A percentile compares a stretch with the other conserved stretches of the same genome.
Conservation (phyloP, 768 basidiomycete genomes). For the Sporobolomyces roseus region DNA sequence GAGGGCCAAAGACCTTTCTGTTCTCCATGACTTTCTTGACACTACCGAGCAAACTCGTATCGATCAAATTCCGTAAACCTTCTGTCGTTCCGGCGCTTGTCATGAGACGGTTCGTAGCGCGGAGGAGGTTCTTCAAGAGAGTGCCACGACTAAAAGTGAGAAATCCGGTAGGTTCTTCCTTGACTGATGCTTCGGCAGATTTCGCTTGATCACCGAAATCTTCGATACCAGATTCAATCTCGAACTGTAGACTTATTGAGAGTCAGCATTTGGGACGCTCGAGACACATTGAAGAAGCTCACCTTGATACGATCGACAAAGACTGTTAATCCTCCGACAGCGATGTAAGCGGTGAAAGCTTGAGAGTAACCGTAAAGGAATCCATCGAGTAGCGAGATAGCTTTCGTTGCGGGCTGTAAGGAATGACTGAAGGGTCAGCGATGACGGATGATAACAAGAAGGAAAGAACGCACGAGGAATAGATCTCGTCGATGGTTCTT, state of each 20-base stretch:
- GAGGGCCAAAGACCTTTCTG: conserved; percentile 77
- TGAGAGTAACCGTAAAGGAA: conserved; percentile 84
- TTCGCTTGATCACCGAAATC: conserved; percentile 55
- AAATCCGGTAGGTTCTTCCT: conserved; percentile 50
- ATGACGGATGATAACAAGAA: too few relatives aligned
- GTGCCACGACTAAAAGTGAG: conserved; percentile 70
- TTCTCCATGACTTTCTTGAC: conserved; percentile 83
- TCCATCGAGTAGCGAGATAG: conserved; percentile 86
- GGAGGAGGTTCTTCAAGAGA: conserved; percentile 81
- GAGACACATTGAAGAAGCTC: conserved; percentile 40
- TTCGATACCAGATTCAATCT: conserved; percentile 64
- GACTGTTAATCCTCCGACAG: conserved; percentile 73
- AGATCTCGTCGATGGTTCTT: conserved; percentile 69
- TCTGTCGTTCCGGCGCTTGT: conserved; percentile 89
- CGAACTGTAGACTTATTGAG: conserved; percentile 54
- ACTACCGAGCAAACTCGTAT: conserved; percentile 75
- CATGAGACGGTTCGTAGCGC: conserved; percentile 96
- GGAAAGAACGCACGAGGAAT: conserved; percentile 53
- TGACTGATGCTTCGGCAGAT: not conserved
- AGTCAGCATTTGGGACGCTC: not conserved
- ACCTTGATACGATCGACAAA: conserved; percentile 82
- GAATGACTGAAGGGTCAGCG: too few relatives aligned
- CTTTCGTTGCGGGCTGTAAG: conserved; percentile 66
- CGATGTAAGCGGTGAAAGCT: conserved; percentile 80
- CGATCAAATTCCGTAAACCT: conserved; percentile 87